A percentile compares a stretch with the other conserved stretches of the same genome.
phyloP scores from a whole-genome alignment of 2,329 filamentous ascomycete genomes.

The Penicillium sp. region DNA sequence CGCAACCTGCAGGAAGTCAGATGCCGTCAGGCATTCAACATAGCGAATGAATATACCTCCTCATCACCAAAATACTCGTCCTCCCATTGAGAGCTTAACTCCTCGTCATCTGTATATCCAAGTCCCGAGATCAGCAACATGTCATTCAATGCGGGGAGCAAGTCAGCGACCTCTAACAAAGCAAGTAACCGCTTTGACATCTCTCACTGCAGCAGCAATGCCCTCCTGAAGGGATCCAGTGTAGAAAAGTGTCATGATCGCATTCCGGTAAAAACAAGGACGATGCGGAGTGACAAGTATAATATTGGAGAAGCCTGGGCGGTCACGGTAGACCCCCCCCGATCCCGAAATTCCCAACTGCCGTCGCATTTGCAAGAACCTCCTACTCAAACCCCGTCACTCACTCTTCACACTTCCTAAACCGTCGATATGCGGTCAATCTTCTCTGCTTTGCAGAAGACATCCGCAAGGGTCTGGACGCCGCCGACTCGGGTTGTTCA shows the following conservation, averaged over 20 bases:
- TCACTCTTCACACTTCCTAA: neutral
- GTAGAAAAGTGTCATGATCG: slow-evolving; percentile 60
- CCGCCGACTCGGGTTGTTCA: slow-evolving; percentile 18
- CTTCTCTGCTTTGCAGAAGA: slow-evolving; percentile 23
- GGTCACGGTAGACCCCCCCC: slow-evolving; percentile 15
- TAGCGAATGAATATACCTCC: slow-evolving; percentile 38
- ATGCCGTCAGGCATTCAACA: neutral
- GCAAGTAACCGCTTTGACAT: slow-evolving; percentile 71
- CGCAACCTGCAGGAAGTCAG: slow-evolving; percentile 41
- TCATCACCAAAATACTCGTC: slow-evolving; percentile 52
- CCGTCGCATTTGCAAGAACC: slow-evolving; percentile 3
- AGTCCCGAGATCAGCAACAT: slow-evolving; percentile 7
- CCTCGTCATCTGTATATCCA: slow-evolving; percentile 51
- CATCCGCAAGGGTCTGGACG: slow-evolving; percentile 18
- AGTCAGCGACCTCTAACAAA: slow-evolving; percentile 62
- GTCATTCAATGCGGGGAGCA: slow-evolving; percentile 13
- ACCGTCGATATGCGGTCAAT: slow-evolving; percentile 22
- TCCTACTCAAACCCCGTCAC: neutral
- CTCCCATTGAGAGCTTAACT: slow-evolving; percentile 66
- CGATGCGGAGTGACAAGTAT: slow-evolving; percentile 14
- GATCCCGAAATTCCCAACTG: slow-evolving; percentile 11
- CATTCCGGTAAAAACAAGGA: slow-evolving; percentile 3
- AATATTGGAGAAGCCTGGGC: slow-evolving; percentile 20
- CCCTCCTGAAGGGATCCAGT: slow-evolving; percentile 69
- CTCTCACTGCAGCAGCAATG: slow-evolving; percentile 63